Evolutionary conservation across 176 grass and related monocot species (phyloP), one percentile per base, ranked within the genome.

Genomic region (Lolium rigidum): DNA sequence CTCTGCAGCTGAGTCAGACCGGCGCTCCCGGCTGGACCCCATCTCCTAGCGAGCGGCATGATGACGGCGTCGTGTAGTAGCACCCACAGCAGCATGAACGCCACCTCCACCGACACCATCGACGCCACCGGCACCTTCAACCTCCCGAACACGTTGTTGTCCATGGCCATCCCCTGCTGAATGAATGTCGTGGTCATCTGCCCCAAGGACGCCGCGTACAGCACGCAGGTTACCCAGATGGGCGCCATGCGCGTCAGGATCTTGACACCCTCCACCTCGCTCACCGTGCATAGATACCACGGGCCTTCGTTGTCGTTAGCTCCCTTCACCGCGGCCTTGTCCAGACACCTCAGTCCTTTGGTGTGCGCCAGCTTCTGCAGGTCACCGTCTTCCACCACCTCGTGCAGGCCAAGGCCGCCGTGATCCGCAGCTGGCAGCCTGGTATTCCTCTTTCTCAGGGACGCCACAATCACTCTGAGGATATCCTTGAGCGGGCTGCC

Each of bases 111-210:
- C 2, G 89, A 92, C 51, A 82, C 86, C 41, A 94, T 74, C 17
- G 94, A 88, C 37, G 94, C 87, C 14, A 74, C 81, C 46, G 94
- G 91, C n/a, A 94, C 86, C 77, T 81, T 83, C 77, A 97, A 81
- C 5, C 48, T 57, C 0, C 84, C 84, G n/a, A 84, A 61, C 41
- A 91, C 24, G 3, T 39, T 85, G 10, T 78, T 69, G 84, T 94
- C 80, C 94, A 97, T 92, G 82, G 71, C 49, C 83, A 87, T 93
- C 66, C 94, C 94, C 46, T 95, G 94, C 86, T 95, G 94, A 77
- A 95, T 93, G 88, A 95, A 95, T 70, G 94, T 95, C 3, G 90
- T 95, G 13, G 83, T 89, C 88, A 93, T 93, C 87, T 95, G 94
- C 46, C 88, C 85, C 70, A 91, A 70, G 22, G 91, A 87, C 44